Percentiles rank a stretch among this genome's conserved stretches.
Conservation (phyloP, 148 eudicot species). For the Persicaria tinctoria region DNA sequence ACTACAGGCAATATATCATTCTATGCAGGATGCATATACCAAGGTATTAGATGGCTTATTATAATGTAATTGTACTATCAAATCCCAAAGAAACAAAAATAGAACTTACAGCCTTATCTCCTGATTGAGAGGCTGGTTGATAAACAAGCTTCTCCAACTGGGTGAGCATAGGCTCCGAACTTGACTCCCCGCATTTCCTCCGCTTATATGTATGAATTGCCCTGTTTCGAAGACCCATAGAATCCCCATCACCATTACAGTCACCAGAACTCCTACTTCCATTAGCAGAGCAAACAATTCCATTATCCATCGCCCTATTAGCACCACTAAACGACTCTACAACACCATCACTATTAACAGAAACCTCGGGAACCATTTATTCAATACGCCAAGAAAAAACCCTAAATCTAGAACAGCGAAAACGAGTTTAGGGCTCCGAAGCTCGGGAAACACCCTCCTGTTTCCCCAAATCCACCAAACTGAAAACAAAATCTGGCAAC, state of each 20-base stretch:
- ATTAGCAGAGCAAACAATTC: background rate
- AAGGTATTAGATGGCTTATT: background rate
- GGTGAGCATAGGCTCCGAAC: slow-evolving; percentile 5
- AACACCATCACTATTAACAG: background rate
- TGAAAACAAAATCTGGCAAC: background rate
- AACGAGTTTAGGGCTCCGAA: background rate
- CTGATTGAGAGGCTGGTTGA: slow-evolving; percentile 5
- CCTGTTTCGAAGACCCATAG: background rate
- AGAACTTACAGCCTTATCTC: slow-evolving; percentile 3
- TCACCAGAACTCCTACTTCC: slow-evolving; percentile 14
- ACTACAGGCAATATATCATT: background rate
- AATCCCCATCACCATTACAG: slow-evolving; percentile 9
- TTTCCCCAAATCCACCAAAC: slow-evolving; percentile 1
- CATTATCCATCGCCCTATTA: slow-evolving; percentile 9
- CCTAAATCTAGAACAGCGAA: slow-evolving; percentile 9
- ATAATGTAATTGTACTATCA: too few species aligned
- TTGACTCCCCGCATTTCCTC: slow-evolving; percentile 6
- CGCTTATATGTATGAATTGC: background rate
- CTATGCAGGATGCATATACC: background rate
- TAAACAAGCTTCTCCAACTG: slow-evolving; percentile 9
- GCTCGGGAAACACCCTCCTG: background rate
- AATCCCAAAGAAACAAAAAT: background rate
- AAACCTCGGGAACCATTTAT: slow-evolving; percentile 11
- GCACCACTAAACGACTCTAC: slow-evolving; percentile 6
- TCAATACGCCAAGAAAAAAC: background rate